Base-by-base conservation (phyloP, 2,329 filamentous ascomycete species). In the Dothideomycetidae sp. region DNA sequence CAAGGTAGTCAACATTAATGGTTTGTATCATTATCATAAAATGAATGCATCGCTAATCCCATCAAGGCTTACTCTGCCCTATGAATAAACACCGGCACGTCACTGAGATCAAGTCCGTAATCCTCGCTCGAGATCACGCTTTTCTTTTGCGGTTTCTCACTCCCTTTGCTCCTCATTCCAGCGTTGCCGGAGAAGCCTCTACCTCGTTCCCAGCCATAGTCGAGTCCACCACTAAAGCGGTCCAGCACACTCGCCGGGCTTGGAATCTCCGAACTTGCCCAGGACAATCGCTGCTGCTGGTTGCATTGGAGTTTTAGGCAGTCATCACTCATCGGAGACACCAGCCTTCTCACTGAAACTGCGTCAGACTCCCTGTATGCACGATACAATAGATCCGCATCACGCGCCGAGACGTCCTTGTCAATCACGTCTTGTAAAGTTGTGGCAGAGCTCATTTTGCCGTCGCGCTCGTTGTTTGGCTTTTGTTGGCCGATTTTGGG, bases 51-150 rank as follows among this genome's bases (percentile, higher is more conserved):
- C n/a, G n/a, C n/a, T n/a, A n/a, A n/a, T n/a, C n/a, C n/a, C n/a
- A n/a, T n/a, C n/a, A n/a, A n/a, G 21, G n/a, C 21, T 26, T n/a
- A 26, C 7, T 7, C n/a, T 7, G 21, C 39, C 44, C 40, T 50
- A 46, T 40, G 39, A 45, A 60, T 45, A 39, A 59, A 60, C 2
- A 60, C 52, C 3, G 58, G 58, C 31, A 60, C 51, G 46, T 60
- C 58, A 30, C 56, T 58, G 40, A 61, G 42, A 47, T 60, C 57
- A 18, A 61, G 32, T 2, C 57, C 57, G 42, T 48, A 58, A 9
- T 49, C 47, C 42, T 52, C 47, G 11, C 48, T 50, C 38, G 54
- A 46, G 36, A 49, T 44, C n/a, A 51, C 42, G 31, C 56, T 53
- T 46, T 57, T 59, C 34, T 54, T 44, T 12, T 50, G 48, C 19